phyloP scores from a whole-genome alignment of 169 alveolate species.

The Eimeria maxima region DNA sequence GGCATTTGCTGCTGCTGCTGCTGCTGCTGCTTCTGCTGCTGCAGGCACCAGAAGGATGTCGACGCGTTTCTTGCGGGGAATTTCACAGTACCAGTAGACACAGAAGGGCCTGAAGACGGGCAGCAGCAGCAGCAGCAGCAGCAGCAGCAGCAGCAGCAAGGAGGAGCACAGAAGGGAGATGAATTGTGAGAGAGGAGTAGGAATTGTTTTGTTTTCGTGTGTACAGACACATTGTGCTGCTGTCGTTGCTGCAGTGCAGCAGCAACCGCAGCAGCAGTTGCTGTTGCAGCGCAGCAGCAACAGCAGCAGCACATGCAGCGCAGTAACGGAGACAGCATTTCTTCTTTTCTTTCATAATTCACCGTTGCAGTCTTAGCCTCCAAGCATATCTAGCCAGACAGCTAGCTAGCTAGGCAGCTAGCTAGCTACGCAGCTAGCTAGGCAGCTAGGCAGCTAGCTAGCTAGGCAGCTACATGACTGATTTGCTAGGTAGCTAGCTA shows the following conservation, averaged over 20 bases:
- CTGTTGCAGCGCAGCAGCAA: constrained; percentile 26
- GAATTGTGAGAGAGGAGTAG: not conserved
- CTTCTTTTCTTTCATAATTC: not conserved
- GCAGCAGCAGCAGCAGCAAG: constrained; percentile 25
- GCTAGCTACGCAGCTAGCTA: not conserved
- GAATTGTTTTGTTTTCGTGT: not conserved
- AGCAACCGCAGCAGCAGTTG: not conserved
- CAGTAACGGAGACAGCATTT: not conserved
- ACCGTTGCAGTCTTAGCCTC: too few species aligned
- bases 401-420: not conserved
- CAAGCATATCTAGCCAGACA: not conserved
- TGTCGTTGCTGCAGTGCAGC: constrained; percentile 30
- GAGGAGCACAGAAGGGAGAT: not conserved
- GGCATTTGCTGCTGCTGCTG: constrained; percentile 31
- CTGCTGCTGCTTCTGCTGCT: constrained; percentile 38
- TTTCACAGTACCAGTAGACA: constrained; percentile 28
- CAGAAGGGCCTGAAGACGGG: not conserved
- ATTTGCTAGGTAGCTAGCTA: too few species aligned
- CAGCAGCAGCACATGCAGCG: not conserved
- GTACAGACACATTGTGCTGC: not conserved
- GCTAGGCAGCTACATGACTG: not conserved
- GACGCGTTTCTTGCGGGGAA: constrained; percentile 67
- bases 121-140: constrained; percentile 65
- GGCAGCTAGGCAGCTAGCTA: not conserved
- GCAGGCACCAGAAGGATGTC: constrained; percentile 47